Evolutionary conservation across 306 rosid species (phyloP).

Genomic region (Alnus glutinosa): DNA sequence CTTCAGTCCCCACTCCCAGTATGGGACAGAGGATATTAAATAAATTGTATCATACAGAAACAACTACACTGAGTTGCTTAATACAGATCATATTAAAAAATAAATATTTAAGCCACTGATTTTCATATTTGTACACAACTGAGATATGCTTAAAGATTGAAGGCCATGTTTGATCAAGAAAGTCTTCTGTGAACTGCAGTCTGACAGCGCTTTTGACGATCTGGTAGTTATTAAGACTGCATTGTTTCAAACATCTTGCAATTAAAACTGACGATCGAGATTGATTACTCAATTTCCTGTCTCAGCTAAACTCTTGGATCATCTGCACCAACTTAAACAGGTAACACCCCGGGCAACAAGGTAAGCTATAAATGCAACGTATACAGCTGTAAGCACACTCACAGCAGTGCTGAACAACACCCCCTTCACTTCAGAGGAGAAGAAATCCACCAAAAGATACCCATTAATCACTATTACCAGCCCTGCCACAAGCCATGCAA

Average conservation of each 20-base stretch:
- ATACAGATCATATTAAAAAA: background rate
- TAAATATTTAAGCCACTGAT: no score
- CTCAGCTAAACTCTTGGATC: conserved; percentile 38
- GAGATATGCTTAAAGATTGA: conserved; percentile 4
- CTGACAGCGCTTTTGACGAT: conserved; percentile 13
- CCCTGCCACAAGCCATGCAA: conserved; percentile 90
- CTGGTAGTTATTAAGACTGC: conserved; percentile 17
- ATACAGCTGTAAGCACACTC: conserved; percentile 51
- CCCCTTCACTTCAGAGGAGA: conserved; percentile 72
- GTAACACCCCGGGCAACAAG: conserved; percentile 53
- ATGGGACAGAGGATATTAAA: background rate
- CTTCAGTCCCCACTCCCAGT: background rate
- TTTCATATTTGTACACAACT: conserved; percentile 23
- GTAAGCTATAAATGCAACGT: conserved; percentile 71
- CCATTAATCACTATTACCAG: conserved; percentile 92
- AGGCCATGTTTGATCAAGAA: conserved; percentile 17
- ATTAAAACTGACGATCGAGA: conserved; percentile 3
- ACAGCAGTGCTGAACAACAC: conserved; percentile 33
- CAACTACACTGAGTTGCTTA: background rate
- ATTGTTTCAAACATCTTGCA: background rate
- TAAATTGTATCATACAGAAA: background rate
- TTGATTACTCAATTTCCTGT: conserved; percentile 42
- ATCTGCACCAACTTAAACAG: conserved; percentile 44
- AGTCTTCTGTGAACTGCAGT: conserved; percentile 18
- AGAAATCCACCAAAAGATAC: conserved; percentile 79